These are phyloP conservation scores for Sergeia podlipaevii DNA, from an alignment of 208 protist genomes.

Conservation along the genomic window DNA sequence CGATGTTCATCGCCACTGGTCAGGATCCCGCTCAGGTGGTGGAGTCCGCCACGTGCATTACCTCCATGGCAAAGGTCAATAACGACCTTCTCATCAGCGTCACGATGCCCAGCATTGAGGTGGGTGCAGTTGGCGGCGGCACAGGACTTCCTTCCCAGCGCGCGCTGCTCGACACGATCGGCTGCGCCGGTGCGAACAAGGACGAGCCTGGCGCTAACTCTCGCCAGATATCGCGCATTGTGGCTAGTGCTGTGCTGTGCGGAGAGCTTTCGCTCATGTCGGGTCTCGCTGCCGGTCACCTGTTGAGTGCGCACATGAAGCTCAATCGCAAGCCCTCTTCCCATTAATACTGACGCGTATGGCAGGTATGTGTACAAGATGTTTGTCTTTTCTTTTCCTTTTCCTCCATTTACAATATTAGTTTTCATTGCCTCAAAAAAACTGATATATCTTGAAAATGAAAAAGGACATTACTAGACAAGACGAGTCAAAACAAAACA, in stretches of 20 bases:
- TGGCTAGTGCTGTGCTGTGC: constrained; percentile 93
- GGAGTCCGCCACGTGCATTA: constrained; percentile 96
- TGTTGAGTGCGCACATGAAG: constrained; percentile 91
- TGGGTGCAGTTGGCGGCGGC: constrained; percentile 98
- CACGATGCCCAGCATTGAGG: constrained; percentile 98
- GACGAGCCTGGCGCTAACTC: constrained; percentile 89
- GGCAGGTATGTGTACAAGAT: no score
- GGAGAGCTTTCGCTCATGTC: constrained; percentile 97
- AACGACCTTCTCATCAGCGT: constrained; percentile 94
- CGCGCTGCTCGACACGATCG: constrained; percentile 93
- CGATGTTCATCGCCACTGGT: constrained; percentile 97
- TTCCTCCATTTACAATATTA: constrained; percentile 4
- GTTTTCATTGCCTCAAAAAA: not conserved
- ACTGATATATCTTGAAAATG: constrained; percentile 6
- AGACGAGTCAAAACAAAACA: no score
- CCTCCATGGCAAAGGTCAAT: constrained; percentile 91
- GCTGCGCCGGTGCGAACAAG: constrained; percentile 80
- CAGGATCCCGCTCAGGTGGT: constrained; percentile 99
- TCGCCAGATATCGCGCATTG: constrained; percentile 87
- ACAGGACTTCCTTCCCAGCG: constrained; percentile 94
- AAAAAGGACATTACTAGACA: constrained; percentile 2
- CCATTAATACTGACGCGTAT: no score
- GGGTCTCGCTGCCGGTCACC: constrained; percentile 85
- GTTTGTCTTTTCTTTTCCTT: constrained; percentile 9
- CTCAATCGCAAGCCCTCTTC: constrained; percentile 87